A percentile compares a stretch with the other conserved stretches of the same genome.
phyloP scores from a whole-genome alignment of 441 rosid species.

The Gossypium laxum region DNA sequence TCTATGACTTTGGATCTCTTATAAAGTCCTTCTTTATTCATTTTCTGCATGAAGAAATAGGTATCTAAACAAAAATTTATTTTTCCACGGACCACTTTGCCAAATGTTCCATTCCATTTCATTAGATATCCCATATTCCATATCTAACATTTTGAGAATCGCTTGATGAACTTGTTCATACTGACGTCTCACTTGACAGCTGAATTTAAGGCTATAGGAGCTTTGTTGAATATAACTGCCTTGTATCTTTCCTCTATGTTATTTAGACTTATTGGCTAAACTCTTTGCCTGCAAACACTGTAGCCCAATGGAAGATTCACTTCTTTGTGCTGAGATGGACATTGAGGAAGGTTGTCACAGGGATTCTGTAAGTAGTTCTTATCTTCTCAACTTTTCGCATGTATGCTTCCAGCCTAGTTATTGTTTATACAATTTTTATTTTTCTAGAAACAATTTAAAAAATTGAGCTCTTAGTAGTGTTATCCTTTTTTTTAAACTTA shows the following conservation, averaged over 20 bases:
- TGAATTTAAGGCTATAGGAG: not conserved
- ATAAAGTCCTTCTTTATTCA: not conserved
- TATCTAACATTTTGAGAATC: not conserved
- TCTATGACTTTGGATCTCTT: constrained; percentile 5
- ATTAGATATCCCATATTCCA: not conserved
- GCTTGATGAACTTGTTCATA: not conserved
- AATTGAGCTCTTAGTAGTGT: not conserved
- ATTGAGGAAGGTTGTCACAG: constrained; percentile 35
- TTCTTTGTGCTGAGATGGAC: constrained; percentile 33
- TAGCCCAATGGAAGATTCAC: constrained; percentile 62
- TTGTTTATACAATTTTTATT: not conserved
- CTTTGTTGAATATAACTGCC: not conserved
- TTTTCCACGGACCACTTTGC: not conserved
- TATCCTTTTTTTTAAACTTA: not conserved
- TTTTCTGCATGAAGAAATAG: constrained; percentile 2
- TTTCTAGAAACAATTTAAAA: not conserved
- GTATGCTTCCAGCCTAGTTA: not conserved
- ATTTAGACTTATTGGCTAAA: constrained; percentile 12
- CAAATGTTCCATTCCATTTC: not conserved
- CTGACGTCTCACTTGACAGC: not conserved
- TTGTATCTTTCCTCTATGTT: constrained; percentile 4
- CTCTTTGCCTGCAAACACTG: constrained; percentile 16
- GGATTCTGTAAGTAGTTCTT: constrained; percentile 34
- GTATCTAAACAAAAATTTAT: not conserved
- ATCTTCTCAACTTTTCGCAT: not conserved